phyloP scores from a whole-genome alignment of 176 grass and related monocot species.

The Canna indica region DNA sequence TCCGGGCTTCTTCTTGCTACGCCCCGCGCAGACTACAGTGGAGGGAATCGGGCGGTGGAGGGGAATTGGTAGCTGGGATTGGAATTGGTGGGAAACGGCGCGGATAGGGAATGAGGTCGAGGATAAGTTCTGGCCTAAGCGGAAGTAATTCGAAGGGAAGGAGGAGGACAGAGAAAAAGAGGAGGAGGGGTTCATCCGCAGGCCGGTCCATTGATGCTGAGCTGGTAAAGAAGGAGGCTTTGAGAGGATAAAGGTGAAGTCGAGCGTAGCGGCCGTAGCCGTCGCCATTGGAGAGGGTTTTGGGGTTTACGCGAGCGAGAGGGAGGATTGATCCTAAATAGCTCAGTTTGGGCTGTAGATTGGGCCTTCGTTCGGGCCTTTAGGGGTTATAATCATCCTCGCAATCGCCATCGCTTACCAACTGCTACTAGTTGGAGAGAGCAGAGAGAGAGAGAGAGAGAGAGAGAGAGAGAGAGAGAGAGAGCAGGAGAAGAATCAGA shows the following conservation, averaged over 20 bases:
- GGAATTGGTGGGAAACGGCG: conserved; percentile 24
- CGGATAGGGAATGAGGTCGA: conserved; percentile 13
- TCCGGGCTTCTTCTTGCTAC: conserved; percentile 66
- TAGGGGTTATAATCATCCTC: too few relatives aligned
- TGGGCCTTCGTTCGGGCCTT: too few relatives aligned
- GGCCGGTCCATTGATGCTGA: background rate
- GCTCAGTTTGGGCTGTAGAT: too few relatives aligned
- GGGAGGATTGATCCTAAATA: background rate
- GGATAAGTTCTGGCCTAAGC: background rate
- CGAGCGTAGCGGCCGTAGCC: background rate
- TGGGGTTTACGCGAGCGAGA: background rate
- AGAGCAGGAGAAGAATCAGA: background rate
- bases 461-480: background rate
- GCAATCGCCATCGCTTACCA: too few relatives aligned
- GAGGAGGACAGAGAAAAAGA: background rate
- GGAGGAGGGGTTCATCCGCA: background rate
- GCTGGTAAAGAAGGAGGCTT: background rate
- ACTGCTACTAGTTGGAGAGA: background rate
- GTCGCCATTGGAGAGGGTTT: background rate
- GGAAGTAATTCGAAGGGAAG: background rate
- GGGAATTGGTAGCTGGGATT: background rate
- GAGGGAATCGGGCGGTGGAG: conserved; percentile 17
- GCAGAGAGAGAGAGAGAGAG: background rate
- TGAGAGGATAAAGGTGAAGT: background rate
- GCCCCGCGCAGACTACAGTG: conserved; percentile 47